These are phyloP conservation scores for Paralagenidium karlingii DNA, from an alignment of 352 stramenopile genomes.

Conservation along the genomic window DNA sequence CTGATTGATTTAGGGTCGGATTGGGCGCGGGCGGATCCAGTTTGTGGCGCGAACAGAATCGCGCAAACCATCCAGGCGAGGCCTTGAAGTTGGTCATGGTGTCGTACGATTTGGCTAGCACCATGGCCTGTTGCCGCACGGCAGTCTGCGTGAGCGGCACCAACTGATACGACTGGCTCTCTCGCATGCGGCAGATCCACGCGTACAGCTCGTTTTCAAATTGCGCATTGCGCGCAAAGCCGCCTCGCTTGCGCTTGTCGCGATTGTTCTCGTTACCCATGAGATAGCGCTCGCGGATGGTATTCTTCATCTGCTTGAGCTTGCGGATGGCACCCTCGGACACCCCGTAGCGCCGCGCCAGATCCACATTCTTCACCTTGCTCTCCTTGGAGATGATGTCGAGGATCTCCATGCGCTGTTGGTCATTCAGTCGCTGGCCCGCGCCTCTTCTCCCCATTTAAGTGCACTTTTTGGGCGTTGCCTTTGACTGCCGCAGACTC, in stretches of 20 bases:
- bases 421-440: conserved; percentile 73
- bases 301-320: conserved; percentile 82
- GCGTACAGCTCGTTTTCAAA: conserved; percentile 80
- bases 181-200: conserved; percentile 77
- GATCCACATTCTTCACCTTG: conserved; percentile 80
- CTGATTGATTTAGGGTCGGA: background rate
- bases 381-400: conserved; percentile 62
- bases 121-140: conserved; percentile 72
- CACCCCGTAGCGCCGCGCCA: conserved; percentile 76
- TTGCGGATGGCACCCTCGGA: conserved; percentile 81
- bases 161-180: conserved; percentile 70
- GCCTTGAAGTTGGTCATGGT: conserved; percentile 78
- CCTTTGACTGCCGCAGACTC: no score
- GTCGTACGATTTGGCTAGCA: conserved; percentile 77
- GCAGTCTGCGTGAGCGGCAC: conserved; percentile 75
- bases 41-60: conserved; percentile 77
- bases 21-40: conserved; percentile 46
- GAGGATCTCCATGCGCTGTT: conserved; percentile 85
- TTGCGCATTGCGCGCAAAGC: conserved; percentile 67
- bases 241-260: conserved; percentile 77
- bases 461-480: no score
- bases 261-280: conserved; percentile 78
- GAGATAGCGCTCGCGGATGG: conserved; percentile 67
- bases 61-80: conserved; percentile 76
- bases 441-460: conserved; percentile 67